Evolutionary conservation across 108 stramenopile genomes (phyloP), one percentile per base, ranked within the genome.

Genomic region (Skeletonema costatum): DNA sequence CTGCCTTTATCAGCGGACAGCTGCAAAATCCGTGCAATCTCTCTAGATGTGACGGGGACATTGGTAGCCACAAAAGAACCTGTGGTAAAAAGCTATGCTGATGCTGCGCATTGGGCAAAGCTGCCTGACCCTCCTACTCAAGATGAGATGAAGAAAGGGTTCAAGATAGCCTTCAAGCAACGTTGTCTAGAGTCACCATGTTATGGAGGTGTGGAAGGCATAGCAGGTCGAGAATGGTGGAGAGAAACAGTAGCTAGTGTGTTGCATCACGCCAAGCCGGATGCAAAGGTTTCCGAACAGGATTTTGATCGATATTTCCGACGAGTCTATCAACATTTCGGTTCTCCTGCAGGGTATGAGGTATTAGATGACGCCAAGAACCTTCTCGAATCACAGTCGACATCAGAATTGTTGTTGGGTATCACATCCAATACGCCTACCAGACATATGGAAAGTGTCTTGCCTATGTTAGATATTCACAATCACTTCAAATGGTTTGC

Each of bases 31-130:
- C 75, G 75, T 42, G 75, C 75, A 10, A 69, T 75, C 32, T 75
- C 75, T 4, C 29, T 75, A 5, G 75, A 75, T 32, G 75, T 75
- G 13, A 75, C 75, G 19, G 75, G 75, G 6, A 75, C 75, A 4
- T 19, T 75, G 16, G 6, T 75, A 4, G 36, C 75, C 14, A 70
- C 69, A 44, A 58, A 31, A 30, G 75, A 70, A 35, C 67, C 67
- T 42, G 69, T 75, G 17, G 39, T 70, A 2, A 70, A 75, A 41
- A 41, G 38, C 13, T 75, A 75, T 19, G 59, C 60, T 68, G 75
- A 70, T 25, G 75, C 75, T 3, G 75, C 75, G 5, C 9, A 58
- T 19, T 75, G 75, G 68, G 75, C 68, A 4, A 29, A 44, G 9
- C 2, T 70, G 29, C 68, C 69, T 8, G 16, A 56, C 31, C 69